Evolutionary conservation across 495 filamentous ascomycete genomes (phyloP).

Genomic region (Tuber borchii): DNA sequence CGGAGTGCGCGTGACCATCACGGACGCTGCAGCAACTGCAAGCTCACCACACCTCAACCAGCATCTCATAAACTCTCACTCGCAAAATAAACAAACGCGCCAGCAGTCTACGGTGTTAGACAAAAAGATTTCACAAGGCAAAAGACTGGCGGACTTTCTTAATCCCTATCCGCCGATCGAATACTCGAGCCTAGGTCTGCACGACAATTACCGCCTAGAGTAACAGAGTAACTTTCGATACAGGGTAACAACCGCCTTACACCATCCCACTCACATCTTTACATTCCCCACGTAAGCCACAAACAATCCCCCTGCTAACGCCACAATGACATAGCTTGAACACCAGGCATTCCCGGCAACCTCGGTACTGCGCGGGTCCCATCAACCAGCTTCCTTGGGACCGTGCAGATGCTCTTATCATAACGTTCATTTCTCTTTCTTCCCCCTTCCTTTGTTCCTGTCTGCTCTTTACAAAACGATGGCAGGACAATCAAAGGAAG

Average conservation of each 20-base stretch:
- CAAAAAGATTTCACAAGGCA: neutral
- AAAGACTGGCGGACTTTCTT: neutral
- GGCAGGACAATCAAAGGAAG: slow-evolving; percentile 63
- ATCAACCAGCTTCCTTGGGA: neutral
- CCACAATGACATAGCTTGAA: neutral
- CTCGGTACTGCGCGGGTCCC: neutral
- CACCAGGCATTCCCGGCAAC: neutral
- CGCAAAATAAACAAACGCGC: neutral
- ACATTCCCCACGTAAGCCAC: neutral
- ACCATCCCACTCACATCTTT: neutral
- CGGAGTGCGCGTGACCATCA: neutral
- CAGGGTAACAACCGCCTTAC: neutral
- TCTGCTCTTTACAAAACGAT: neutral
- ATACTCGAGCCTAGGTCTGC: neutral
- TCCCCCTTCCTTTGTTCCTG: neutral
- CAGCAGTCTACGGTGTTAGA: neutral
- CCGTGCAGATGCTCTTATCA: neutral
- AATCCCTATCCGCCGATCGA: slow-evolving; percentile 1
- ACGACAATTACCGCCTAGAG: neutral
- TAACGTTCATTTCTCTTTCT: neutral
- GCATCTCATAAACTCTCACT: neutral
- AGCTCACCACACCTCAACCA: neutral
- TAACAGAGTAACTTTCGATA: neutral
- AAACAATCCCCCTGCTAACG: neutral
- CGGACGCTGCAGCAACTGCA: neutral